Conservation (phyloP, 2,329 filamentous ascomycete species). For the Blastomyces gilchristii region DNA sequence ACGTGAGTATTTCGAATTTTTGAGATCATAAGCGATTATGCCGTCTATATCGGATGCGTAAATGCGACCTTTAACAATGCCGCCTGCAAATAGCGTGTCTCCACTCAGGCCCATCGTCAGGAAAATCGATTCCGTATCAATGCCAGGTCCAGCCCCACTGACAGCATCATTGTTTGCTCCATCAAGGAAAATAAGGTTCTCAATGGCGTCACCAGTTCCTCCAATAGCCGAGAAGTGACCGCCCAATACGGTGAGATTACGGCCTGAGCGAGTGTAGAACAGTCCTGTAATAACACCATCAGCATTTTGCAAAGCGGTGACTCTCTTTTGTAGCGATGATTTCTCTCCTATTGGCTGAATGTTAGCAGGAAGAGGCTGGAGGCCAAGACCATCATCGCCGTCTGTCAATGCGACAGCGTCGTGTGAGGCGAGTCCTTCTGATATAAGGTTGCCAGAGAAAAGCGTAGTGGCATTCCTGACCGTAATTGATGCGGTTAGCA, state of each 20-base stretch:
- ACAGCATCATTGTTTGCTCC: conserved; percentile 56
- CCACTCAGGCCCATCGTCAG: conserved; percentile 57
- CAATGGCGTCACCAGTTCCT: conserved; percentile 57
- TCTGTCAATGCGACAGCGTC: conserved; percentile 58
- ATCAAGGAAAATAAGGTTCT: conserved; percentile 77
- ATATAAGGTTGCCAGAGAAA: conserved; percentile 74
- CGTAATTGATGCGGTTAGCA: conserved; percentile 59
- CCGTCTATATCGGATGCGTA: conserved; percentile 56
- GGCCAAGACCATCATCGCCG: conserved; percentile 22
- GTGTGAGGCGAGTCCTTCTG: conserved; percentile 60
- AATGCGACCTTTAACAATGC: conserved; percentile 62
- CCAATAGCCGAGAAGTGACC: conserved; percentile 71
- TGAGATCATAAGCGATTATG: conserved; percentile 69
- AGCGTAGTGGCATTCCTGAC: conserved; percentile 47
- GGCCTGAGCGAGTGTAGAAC: conserved; percentile 14
- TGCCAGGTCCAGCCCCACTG: conserved; percentile 50
- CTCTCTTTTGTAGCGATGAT: conserved; percentile 19
- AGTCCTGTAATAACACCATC: conserved; percentile 24
- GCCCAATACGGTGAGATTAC: conserved; percentile 75
- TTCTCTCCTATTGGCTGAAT: conserved; percentile 28
- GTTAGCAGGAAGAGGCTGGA: conserved; percentile 41
- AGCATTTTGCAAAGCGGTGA: conserved; percentile 26
- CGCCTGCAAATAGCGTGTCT: conserved; percentile 70
- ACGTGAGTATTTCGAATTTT: conserved; percentile 49
- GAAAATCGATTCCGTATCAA: conserved; percentile 66